Percentiles rank a stretch among this genome's conserved stretches.
These are phyloP conservation scores for Aspergillus avenaceus DNA, from an alignment of 495 filamentous ascomycete species.

Conservation along the genomic window DNA sequence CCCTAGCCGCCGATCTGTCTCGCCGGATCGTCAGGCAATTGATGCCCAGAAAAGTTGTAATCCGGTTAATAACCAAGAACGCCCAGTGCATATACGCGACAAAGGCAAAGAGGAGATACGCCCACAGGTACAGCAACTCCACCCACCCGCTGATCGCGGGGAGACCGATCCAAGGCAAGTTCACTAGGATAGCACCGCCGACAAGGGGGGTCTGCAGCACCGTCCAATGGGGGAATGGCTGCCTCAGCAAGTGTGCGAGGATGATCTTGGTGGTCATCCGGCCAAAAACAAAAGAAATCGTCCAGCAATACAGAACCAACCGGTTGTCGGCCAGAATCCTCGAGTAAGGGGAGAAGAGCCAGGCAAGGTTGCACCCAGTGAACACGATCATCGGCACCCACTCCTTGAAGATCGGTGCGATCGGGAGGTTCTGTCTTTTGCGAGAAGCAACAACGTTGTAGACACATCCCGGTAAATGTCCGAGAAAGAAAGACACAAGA, in stretches of 20 bases:
- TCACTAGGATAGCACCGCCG: constrained; percentile 76
- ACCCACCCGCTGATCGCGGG: constrained; percentile 50
- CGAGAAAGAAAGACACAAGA: constrained; percentile 63
- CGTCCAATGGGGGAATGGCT: constrained; percentile 97
- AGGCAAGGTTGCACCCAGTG: constrained; percentile 66
- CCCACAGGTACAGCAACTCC: constrained; percentile 78
- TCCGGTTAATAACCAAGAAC: constrained; percentile 80
- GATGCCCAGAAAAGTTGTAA: constrained; percentile 89
- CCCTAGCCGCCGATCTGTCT: constrained; percentile 42
- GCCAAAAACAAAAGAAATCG: constrained; percentile 95
- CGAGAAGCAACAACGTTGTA: constrained; percentile 78
- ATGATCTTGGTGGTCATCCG: constrained; percentile 99
- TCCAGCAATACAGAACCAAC: constrained; percentile 87
- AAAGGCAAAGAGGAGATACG: constrained; percentile 75
- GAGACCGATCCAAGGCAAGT: constrained; percentile 76
- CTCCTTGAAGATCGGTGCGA: constrained; percentile 85
- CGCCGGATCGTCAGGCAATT: constrained; percentile 85
- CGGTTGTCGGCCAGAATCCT: constrained; percentile 74
- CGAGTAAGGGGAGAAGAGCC: constrained; percentile 86
- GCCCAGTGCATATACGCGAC: constrained; percentile 91
- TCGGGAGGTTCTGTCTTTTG: constrained; percentile 63
- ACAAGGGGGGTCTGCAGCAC: constrained; percentile 81
- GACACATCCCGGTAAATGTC: constrained; percentile 77
- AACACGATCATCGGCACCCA: constrained; percentile 90
- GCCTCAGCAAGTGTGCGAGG: constrained; percentile 85